These are phyloP conservation scores for Neltuma alba DNA, from an alignment of 306 rosid species.

Conservation along the genomic window DNA sequence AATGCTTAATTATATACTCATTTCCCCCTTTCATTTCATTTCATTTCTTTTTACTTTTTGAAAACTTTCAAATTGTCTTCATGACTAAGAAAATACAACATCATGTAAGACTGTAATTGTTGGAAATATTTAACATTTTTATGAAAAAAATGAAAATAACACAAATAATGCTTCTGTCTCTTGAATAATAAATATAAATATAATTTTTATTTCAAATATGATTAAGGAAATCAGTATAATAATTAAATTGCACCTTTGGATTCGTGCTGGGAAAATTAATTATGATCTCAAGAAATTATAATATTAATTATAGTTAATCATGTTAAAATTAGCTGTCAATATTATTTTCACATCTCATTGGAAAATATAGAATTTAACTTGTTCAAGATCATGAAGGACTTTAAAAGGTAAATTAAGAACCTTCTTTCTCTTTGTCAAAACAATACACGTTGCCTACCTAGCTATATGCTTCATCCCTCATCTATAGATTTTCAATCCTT, in stretches of 20 bases:
- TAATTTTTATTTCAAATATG: background rate
- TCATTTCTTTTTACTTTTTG: background rate
- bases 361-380: background rate
- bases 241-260: background rate
- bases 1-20: background rate
- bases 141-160: background rate
- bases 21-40: background rate
- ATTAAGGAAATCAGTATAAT: background rate
- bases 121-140: background rate
- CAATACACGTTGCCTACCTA: background rate
- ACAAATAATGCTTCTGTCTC: background rate
- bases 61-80: background rate
- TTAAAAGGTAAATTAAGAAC: background rate
- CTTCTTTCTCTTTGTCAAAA: background rate
- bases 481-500: background rate
- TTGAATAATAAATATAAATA: background rate
- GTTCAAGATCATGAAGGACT: background rate
- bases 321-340: background rate
- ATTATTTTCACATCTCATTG: background rate
- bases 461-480: background rate
- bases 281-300: background rate
- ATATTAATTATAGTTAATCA: background rate
- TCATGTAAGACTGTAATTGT: background rate
- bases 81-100: background rate
- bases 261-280: too few species aligned